Evolutionary conservation across 371 early-diverging fungal species (phyloP).

Genomic region (Lichtheimia corymbifera): DNA sequence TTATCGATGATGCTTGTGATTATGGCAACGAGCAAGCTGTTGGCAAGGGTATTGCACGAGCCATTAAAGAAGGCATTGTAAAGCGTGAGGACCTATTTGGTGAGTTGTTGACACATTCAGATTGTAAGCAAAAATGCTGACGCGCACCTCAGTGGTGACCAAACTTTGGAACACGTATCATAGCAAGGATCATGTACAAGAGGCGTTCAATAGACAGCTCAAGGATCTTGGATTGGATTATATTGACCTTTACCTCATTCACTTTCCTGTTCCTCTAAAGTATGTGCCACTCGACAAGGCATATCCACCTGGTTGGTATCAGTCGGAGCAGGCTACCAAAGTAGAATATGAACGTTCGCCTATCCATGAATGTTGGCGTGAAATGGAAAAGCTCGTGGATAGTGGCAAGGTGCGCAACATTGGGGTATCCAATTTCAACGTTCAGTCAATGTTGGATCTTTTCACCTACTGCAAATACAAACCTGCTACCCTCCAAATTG

Average conservation of each 20-base stretch:
- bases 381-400: slow-evolving; percentile 46
- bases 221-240: slow-evolving; percentile 62
- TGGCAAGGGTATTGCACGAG: slow-evolving; percentile 52
- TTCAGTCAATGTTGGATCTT: slow-evolving; percentile 40
- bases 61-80: slow-evolving; percentile 51
- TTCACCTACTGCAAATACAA: slow-evolving; percentile 43
- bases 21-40: slow-evolving; percentile 70
- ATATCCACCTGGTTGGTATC: slow-evolving; percentile 45
- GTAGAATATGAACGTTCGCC: slow-evolving; percentile 38
- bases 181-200: slow-evolving; percentile 39
- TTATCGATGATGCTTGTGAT: slow-evolving; percentile 33
- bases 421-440: slow-evolving; percentile 43
- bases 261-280: slow-evolving; percentile 45
- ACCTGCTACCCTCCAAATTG: slow-evolving; percentile 49
- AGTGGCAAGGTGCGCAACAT: slow-evolving; percentile 31
- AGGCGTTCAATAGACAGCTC: slow-evolving; percentile 51
- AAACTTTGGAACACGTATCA: slow-evolving; percentile 72
- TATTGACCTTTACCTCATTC: slow-evolving; percentile 70
- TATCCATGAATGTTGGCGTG: slow-evolving; percentile 45
- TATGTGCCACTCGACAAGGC: slow-evolving; percentile 27
- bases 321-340: slow-evolving; percentile 18
- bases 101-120: slow-evolving; percentile 8
- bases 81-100: slow-evolving; percentile 51
- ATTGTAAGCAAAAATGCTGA: no score
- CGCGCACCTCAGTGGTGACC: slow-evolving; percentile 55